Base-by-base conservation (phyloP, 2,329 filamentous ascomycete genomes). In the Curvularia eragrostidis region DNA sequence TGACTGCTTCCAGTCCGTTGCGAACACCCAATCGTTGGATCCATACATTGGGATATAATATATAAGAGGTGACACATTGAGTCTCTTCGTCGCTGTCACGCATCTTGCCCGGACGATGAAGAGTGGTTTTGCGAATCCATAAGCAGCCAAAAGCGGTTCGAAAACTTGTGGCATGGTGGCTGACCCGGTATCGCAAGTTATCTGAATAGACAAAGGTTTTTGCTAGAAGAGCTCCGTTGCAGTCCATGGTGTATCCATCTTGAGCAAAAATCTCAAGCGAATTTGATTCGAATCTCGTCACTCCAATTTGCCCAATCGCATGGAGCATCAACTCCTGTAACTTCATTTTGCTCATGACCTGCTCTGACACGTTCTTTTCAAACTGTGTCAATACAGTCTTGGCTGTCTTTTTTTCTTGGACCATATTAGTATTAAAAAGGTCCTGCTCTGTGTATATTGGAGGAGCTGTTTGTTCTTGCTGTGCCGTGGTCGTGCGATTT, bases 41-140 rank as follows among this genome's bases (percentile, higher is more conserved):
- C 47, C 34, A 49, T 8, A 23, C 3, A 26, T 26, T 39, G 34
- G 47, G 47, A 24, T 49, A 49, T 21, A 49, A 38, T 13, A 49
- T 15, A 7, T 26, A 49, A 19, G 47, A 39, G 10, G 47, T 39
- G 2, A 49, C 34, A 18, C 15, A 26, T 49, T 49, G 21, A n/a
- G 47, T 19, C 28, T 36, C 24, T 24, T 48, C 7, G 1, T 39
- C n/a, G 2, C 12, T n/a, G 9, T 23, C 28, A 0, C 15, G 3
- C 2, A 8, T 13, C 3, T 38, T 48, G 21, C 5, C 21, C 21
- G 47, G 19, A 23, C 12, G 21, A 23, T 49, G 10, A 18, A 49
- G 21, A 5, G 15, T 49, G 23, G 34, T 39, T 38, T 38, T 38
- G 23, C 47, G 47, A 2, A 39, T 26, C 47, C 32, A 49, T n/a